Conservation (phyloP, 2,329 filamentous ascomycete genomes). For the Gaeumannomyces sp. region DNA sequence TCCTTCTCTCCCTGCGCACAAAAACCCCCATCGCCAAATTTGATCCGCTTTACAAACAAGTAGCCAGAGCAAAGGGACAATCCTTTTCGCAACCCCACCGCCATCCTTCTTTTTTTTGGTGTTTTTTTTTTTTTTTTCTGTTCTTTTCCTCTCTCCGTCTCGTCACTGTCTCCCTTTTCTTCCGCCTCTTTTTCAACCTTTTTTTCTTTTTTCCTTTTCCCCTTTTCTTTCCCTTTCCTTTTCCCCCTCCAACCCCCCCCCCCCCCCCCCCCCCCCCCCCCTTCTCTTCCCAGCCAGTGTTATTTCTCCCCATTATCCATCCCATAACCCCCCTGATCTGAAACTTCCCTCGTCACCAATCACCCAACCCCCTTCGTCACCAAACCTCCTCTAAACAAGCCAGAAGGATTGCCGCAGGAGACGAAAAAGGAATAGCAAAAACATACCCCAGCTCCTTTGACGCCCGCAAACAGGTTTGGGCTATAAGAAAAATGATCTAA, state of each 20-base stretch:
- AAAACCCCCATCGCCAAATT: background rate
- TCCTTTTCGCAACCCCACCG: background rate
- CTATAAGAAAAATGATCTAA: background rate
- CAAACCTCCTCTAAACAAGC: background rate
- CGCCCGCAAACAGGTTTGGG: background rate
- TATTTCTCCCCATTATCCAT: background rate
- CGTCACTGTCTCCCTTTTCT: no score
- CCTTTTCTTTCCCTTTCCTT: no score
- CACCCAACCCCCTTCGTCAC: background rate
- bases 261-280: no score
- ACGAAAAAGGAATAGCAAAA: background rate
- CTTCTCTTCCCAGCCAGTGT: background rate
- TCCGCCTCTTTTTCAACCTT: no score
- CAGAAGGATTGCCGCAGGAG: background rate
- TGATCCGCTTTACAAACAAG: background rate
- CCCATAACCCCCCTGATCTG: no score
- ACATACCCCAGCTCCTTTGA: background rate
- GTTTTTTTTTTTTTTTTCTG: background rate
- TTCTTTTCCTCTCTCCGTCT: background rate
- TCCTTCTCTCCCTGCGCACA: background rate
- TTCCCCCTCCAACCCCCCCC: no score
- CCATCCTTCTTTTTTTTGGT: background rate
- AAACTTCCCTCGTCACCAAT: no score
- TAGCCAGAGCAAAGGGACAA: background rate
- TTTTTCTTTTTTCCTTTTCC: no score